A percentile compares a stretch with the other conserved stretches of the same genome.
These are phyloP conservation scores for Crithidia sp. DNA, from an alignment of 208 protist species.

Conservation along the genomic window DNA sequence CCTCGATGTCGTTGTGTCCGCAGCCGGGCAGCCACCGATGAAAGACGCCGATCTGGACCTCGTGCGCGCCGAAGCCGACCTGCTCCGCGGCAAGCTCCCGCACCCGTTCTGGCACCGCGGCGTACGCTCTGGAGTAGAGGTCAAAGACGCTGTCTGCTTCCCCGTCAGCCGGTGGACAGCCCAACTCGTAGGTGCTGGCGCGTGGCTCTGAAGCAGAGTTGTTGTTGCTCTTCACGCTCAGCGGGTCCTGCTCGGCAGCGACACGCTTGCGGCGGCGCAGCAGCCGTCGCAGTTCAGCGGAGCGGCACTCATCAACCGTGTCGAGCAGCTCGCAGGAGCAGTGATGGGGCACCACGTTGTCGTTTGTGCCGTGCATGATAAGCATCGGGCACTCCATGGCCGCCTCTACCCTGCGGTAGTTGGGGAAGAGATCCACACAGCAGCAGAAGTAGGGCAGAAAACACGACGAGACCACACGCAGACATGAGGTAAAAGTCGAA, in stretches of 20 bases:
- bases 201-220: background rate
- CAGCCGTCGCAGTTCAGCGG: background rate
- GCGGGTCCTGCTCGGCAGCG: background rate
- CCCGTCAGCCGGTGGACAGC: background rate
- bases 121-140: conserved; percentile 27
- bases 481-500: conserved; percentile 76
- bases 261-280: background rate
- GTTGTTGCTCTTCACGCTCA: background rate
- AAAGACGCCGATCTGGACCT: conserved; percentile 36
- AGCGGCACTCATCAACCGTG: conserved; percentile 1
- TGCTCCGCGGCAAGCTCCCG: background rate
- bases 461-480: conserved; percentile 45
- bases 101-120: conserved; percentile 3
- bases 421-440: conserved; percentile 66
- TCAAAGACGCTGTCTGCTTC: conserved; percentile 18
- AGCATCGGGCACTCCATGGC: conserved; percentile 64
- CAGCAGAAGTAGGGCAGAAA: conserved; percentile 39
- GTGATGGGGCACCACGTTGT: conserved; percentile 59
- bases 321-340: conserved; percentile 54
- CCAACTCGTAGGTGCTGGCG: background rate
- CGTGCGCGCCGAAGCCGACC: conserved; percentile 5
- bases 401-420: conserved; percentile 48
- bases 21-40: conserved; percentile 55
- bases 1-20: conserved; percentile 77
- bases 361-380: conserved; percentile 68